Evolutionary conservation across 2,329 filamentous ascomycete genomes (phyloP), one percentile per base, ranked within the genome.

Genomic region (Sarocladiaceae sp.): DNA sequence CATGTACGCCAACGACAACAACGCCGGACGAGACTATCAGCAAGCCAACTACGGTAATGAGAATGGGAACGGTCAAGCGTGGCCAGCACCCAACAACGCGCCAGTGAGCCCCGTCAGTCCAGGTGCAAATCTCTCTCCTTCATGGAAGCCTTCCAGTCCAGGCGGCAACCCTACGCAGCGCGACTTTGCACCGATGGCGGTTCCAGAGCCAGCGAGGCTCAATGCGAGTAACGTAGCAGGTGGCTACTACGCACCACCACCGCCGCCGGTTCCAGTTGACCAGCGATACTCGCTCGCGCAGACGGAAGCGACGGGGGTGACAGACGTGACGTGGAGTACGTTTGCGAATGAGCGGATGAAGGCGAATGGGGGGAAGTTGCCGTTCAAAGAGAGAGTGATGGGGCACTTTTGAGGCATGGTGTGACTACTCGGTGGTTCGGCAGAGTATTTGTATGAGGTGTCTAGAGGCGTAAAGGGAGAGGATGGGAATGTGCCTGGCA

Each of bases 321-420:
- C 9, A 4, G 39, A 42, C 23, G 39, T 21, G 3, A 42, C 39
- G 24, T 42, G 39, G 39, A 31, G 39, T 11, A 42, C 39, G 6
- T 42, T 42, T 31, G 39, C 39, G 19, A n/a, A 18, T 6, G 39
- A 42, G 26, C 27, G 39, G 39, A 29, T 31, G 39, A 42, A 24
- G 26, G 39, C 39, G 23, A 42, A 42, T 19, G 39, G 16, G 6
- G 39, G 39, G 5, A 27, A 20, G 26, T 11, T 42, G 24, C 39
- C 39, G 23, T n/a, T 42, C 23, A 42, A 42, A 16, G 39, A 42
- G 24, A 42, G 26, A 24, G 13, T 42, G 23, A 6, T 42, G 4
- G 39, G 39, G 23, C 34, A 24, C 16, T 39, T 39, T 21, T 39
- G 34, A 35, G n/a, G n/a, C n/a, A n/a, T n/a, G n/a, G n/a, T n/a